Evolutionary conservation across 2,329 filamentous ascomycete genomes (phyloP).

Genomic region (Beauveria pseudobassiana): DNA sequence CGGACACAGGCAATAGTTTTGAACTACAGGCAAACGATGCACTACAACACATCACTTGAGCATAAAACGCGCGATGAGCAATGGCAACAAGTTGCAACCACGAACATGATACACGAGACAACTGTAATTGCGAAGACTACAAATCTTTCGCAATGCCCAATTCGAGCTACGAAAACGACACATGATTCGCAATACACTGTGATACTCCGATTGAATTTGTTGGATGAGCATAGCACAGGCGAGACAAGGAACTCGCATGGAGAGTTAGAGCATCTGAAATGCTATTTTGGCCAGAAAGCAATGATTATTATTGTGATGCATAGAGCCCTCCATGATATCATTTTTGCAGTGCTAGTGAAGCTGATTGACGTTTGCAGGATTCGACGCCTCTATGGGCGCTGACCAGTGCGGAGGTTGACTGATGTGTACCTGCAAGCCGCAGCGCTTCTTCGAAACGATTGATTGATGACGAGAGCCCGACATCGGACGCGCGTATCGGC

Average conservation of each 20-base stretch:
- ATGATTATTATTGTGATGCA: background rate
- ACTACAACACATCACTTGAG: background rate
- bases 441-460: background rate
- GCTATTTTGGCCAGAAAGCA: background rate
- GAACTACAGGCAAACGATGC: background rate
- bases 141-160: background rate
- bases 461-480: background rate
- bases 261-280: background rate
- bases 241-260: background rate
- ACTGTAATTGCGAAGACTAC: background rate
- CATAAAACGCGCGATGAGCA: too few relatives aligned
- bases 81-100: background rate
- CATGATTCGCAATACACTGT: background rate
- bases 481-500: background rate
- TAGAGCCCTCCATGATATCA: background rate
- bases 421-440: background rate
- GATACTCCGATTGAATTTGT: background rate
- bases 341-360: background rate
- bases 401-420: background rate
- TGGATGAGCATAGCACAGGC: constrained; percentile 1
- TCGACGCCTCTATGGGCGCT: background rate
- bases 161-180: background rate
- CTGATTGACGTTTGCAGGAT: background rate
- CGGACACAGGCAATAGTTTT: too few relatives aligned
- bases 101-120: background rate